phyloP scores from a whole-genome alignment of 805 yeast species.

The Ogataea minuta region DNA sequence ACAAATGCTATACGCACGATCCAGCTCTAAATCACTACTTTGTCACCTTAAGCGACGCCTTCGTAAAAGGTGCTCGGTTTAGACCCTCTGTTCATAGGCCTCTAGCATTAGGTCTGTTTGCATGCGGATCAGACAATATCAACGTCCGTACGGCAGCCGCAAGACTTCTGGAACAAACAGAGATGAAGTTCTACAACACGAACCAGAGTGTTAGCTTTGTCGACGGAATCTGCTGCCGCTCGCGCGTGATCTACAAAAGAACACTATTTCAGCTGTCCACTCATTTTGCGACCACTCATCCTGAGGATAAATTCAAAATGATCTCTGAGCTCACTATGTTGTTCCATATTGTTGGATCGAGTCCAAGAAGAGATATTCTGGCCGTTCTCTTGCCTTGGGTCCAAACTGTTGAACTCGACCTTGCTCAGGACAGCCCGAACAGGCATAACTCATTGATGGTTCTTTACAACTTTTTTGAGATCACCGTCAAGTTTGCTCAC shows the following conservation, averaged over 20 bases:
- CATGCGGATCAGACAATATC: constrained; percentile 69
- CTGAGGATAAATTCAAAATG: constrained; percentile 59
- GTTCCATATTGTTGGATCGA: constrained; percentile 57
- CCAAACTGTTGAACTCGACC: constrained; percentile 68
- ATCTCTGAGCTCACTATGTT: constrained; percentile 72
- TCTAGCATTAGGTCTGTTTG: constrained; percentile 71
- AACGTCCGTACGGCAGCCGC: constrained; percentile 74
- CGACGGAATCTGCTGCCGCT: constrained; percentile 69
- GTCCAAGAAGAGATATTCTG: constrained; percentile 72
- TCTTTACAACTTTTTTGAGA: constrained; percentile 74
- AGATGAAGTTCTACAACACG: constrained; percentile 53
- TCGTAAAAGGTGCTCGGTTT: constrained; percentile 47
- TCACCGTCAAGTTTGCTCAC: constrained; percentile 75
- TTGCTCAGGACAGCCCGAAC: constrained; percentile 32
- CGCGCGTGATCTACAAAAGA: constrained; percentile 82
- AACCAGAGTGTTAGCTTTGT: constrained; percentile 55
- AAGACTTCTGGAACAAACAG: constrained; percentile 64
- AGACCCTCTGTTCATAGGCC: constrained; percentile 61
- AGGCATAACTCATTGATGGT: constrained; percentile 60
- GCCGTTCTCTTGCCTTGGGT: constrained; percentile 90
- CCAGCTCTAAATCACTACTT: constrained; percentile 68
- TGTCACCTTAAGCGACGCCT: constrained; percentile 63
- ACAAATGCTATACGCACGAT: constrained; percentile 65
- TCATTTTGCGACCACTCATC: constrained; percentile 58
- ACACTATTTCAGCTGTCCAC: constrained; percentile 79